Conservation (phyloP, 768 basidiomycete genomes). For the Inosperma sp. region DNA sequence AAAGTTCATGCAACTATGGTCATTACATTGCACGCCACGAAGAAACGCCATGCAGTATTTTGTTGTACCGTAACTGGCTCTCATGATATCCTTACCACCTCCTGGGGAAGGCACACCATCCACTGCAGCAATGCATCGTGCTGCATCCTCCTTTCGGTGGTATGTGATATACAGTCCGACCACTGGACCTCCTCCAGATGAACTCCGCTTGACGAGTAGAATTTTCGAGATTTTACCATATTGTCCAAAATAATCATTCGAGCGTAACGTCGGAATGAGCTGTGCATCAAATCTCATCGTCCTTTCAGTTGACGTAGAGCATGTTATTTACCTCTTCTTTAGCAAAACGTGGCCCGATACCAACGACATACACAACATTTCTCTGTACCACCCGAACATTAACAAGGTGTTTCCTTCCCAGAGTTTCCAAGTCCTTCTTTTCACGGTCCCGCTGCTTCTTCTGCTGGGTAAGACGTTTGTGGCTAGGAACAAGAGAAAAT, state of each 20-base stretch:
- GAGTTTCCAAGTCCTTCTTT: conserved; percentile 87
- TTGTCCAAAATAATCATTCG: conserved; percentile 95
- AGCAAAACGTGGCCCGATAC: conserved; percentile 88
- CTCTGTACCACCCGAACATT: conserved; percentile 97
- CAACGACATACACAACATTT: conserved; percentile 93
- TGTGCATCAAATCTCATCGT: conserved; percentile 26
- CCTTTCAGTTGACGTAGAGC: conserved; percentile 11
- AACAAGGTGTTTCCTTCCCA: conserved; percentile 80
- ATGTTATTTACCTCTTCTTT: conserved; percentile 78
- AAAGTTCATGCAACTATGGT: conserved; percentile 87
- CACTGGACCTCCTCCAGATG: conserved; percentile 66
- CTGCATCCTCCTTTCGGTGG: conserved; percentile 90
- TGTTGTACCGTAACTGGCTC: conserved; percentile 93
- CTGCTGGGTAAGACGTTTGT: conserved; percentile 90
- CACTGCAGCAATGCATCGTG: conserved; percentile 85
- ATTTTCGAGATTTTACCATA: conserved; percentile 98
- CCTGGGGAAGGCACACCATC: conserved; percentile 91
- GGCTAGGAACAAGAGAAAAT: conserved; percentile 44
- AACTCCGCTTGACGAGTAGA: conserved; percentile 82
- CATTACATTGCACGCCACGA: conserved; percentile 76
- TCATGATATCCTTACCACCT: conserved; percentile 82
- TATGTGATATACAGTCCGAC: conserved; percentile 98
- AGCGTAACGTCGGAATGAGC: conserved; percentile 90
- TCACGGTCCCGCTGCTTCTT: conserved; percentile 94
- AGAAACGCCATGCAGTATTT: conserved; percentile 98